phyloP scores from a whole-genome alignment of 164 flowering plant species.

The Macadamia integrifolia region DNA sequence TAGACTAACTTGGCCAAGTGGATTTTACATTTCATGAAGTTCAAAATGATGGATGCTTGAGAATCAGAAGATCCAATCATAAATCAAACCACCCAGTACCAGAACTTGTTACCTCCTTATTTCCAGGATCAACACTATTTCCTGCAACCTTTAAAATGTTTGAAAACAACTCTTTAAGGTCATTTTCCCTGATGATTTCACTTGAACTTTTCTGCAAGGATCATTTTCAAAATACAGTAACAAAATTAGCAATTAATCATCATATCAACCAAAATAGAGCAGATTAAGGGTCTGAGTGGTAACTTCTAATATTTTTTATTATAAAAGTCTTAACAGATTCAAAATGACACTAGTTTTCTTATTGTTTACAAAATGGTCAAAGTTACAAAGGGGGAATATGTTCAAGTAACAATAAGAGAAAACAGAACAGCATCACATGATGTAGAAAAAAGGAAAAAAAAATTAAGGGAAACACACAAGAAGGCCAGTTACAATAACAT shows the following conservation, averaged over 20 bases:
- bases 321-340: neutral
- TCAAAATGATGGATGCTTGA: neutral
- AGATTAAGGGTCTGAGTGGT: neutral
- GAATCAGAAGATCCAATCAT: neutral
- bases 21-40: neutral
- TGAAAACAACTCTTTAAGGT: slow-evolving; percentile 45
- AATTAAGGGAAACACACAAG: too few relatives aligned
- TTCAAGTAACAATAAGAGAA: too few relatives aligned
- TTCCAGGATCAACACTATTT: slow-evolving; percentile 12
- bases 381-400: too few relatives aligned
- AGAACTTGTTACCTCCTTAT: slow-evolving; percentile 41
- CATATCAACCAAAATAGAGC: neutral
- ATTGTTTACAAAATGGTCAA: too few relatives aligned
- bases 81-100: neutral
- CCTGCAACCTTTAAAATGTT: slow-evolving; percentile 35
- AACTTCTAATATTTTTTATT: neutral
- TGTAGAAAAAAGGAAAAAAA: too few relatives aligned
- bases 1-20: neutral
- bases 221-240: slow-evolving; percentile 5
- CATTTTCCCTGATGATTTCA: slow-evolving; percentile 25
- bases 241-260: neutral
- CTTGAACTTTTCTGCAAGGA: slow-evolving; percentile 30
- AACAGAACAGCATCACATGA: too few relatives aligned
- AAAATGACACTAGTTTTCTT: too few relatives aligned
- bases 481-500: too few relatives aligned